Evolutionary conservation across 2,329 filamentous ascomycete genomes (phyloP), one percentile per base, ranked within the genome.

Genomic region (Botrytis byssoidea): DNA sequence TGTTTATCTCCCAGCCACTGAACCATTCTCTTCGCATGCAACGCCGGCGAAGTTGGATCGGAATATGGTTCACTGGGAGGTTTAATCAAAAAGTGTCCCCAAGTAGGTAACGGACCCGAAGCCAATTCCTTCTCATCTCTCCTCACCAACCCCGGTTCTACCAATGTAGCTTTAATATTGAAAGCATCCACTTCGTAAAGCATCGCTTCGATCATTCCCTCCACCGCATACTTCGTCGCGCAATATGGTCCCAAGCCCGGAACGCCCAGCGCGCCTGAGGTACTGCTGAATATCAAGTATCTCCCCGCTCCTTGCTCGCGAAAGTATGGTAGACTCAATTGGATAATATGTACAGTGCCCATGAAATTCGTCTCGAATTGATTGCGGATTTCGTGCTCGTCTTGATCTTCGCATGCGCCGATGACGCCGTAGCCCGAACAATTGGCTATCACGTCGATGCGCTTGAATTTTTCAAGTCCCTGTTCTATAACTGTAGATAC

Each of bases 351-450:
- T 74, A 98, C 83, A 0, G 94, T 97, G 71, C 96, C 96, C 86
- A 97, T 95, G 83, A 98, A 97, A 83, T 99, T 99, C 35, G 95
- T 98, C 85, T 97, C 94, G 83, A 98, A 98, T 83, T 98, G 96
- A 80, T 97, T 95, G 74, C 94, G 92, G 78, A 98, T 89, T 81
- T 98, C 96, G 82, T 94, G 91, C 81, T 97, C 94, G 82, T 98
- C 94, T 84, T 98, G 96, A 83, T 98, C 96, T 83, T 98, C 96
- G 83, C 95, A 98, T 1, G 95, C 91, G 42, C 94, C 95, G 78
- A 98, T 97, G 71, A 99, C 94, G 71, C 95, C 95, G 83, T 97
- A 98, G 25, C 95, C 95, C 20, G 94, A 95, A 83, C 94, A 97
- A 83, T 97, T 98, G 78, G 92, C 95, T 74, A 98, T 92, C 70